Base-by-base conservation (phyloP, 768 basidiomycete species). In the Suillus variegatus region DNA sequence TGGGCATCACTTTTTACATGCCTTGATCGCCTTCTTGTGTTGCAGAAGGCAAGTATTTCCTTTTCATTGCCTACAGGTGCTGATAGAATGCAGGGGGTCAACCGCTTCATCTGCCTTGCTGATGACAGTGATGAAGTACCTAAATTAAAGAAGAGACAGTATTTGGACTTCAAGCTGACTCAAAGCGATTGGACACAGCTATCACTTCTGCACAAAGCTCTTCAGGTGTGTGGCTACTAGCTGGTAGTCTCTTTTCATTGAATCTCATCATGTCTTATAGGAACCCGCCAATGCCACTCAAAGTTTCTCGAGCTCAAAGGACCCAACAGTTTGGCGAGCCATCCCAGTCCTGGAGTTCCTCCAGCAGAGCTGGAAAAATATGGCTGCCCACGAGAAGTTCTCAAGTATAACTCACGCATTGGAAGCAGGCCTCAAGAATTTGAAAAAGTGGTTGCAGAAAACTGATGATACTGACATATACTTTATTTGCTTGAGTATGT, bases 171-270 rank as follows among this genome's bases (percentile, higher is more conserved):
- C 49, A 63, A 63, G 40, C 64, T 77, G 0, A 35, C 62, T 13
- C 2, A 40, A 0, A 25, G 62, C 5, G 74, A 78, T 46, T 78
- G 77, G 74, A 61, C 65, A 16, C 64, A 67, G 46, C 60, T 78
- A 2, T 63, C 61, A 18, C 64, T 73, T 12, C 71, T 77, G 9
- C 65, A 70, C 8, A 6, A 71, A 75, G 51, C 70, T 73, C 28
- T 66, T 76, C 64, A 44, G 65, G 62, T 72, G 41, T 5, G 14
- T 28, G 28, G 28, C 28, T 28, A 28, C 28, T 28, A 28, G 28
- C 28, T 28, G 28, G 28, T 28, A 28, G 28, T 28, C 28, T 28
- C 28, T 28, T 28, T 28, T 41, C 13, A 13, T 41, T 41, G 0
- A 4, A 14, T 36, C 35, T 46, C 9, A 10, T 20, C 10, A 3